Percentiles rank a stretch among this genome's conserved stretches.
Conservation (phyloP, 1,139 yeast genomes). For the Taphrina betulina region DNA sequence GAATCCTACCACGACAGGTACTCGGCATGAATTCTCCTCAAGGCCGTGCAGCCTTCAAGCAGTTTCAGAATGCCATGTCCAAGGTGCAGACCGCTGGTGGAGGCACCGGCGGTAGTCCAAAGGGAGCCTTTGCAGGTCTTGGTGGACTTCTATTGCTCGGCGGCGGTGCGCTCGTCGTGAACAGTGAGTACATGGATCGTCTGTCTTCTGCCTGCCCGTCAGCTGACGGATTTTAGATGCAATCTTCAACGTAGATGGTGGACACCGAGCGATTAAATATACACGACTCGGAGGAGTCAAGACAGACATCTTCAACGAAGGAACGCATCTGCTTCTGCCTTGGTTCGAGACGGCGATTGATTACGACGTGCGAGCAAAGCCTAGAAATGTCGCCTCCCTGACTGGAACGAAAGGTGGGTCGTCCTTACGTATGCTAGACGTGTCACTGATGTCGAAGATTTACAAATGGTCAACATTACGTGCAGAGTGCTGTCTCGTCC, state of each 20-base stretch:
- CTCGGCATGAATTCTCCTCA: conserved; percentile 29
- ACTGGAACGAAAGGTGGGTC: conserved; percentile 81
- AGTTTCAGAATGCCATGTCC: conserved; percentile 30
- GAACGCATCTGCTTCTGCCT: conserved; percentile 91
- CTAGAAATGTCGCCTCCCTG: conserved; percentile 93
- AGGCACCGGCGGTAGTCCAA: conserved; percentile 13
- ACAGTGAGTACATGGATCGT: conserved; percentile 12
- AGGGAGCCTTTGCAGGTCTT: conserved; percentile 31
- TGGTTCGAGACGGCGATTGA: conserved; percentile 93
- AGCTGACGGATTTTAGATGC: conserved; percentile 9
- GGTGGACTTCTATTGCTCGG: conserved; percentile 26
- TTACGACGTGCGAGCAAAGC: conserved; percentile 95
- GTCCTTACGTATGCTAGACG: no score
- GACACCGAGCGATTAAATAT: conserved; percentile 94
- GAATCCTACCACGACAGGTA: no score
- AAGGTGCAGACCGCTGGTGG: conserved; percentile 26
- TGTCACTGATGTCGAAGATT: no score
- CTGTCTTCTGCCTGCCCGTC: not conserved
- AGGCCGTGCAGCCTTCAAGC: conserved; percentile 31
- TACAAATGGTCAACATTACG: conserved; percentile 98
- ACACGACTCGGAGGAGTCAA: conserved; percentile 85
- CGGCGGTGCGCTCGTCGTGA: conserved; percentile 30
- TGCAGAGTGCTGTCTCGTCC: conserved; percentile 96
- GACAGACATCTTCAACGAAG: conserved; percentile 83
- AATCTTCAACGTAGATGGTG: conserved; percentile 68